Base-by-base conservation (phyloP, 2,329 filamentous ascomycete species). In the Periconia sp. region DNA sequence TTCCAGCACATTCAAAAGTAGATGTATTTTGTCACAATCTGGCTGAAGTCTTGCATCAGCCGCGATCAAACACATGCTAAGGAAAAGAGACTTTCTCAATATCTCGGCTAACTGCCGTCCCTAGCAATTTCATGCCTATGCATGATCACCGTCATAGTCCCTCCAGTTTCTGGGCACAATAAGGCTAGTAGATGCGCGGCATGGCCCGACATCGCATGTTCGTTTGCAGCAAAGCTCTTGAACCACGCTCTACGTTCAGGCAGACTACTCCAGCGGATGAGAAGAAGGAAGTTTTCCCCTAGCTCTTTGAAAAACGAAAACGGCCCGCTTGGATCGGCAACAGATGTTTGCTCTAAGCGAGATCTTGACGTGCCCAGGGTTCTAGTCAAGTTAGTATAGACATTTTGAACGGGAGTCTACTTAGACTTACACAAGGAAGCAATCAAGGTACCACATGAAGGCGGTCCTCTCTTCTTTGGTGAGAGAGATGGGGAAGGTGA, bases 161-260 rank as follows among this genome's bases (percentile, higher is more conserved):
- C 9, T 13, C n/a, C n/a, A n/a, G 29, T 21, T 4, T 3, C 10
- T 3, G 24, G 11, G 5, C 22, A n/a, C 5, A 24, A 7, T n/a
- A 37, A n/a, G 10, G 15, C 15, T 7, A 37, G 9, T 22, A 15
- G 24, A 29, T 37, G 35, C 4, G 11, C 35, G 12, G 29, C 11
- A 29, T 37, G 23, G 10, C 35, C 35, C 9, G 35, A 25, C 11
- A 37, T 17, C 9, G 26, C 35, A 25, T 37, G 29, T 19, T 16
- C 22, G 16, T 28, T 25, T 5, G 35, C 35, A 4, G 29, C 24
- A 18, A 37, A 37, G 21, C 29, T 37, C 35, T n/a, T 16, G 9
- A 37, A 17, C 35, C 35, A 37, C 3, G 35, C 23, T 18, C 13
- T 19, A 13, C 35, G 35, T 25, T 28, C 16, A 11, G 24, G 15